Base-by-base conservation (phyloP, 139 green algal genomes). In the Monoraphidium neglectum region DNA sequence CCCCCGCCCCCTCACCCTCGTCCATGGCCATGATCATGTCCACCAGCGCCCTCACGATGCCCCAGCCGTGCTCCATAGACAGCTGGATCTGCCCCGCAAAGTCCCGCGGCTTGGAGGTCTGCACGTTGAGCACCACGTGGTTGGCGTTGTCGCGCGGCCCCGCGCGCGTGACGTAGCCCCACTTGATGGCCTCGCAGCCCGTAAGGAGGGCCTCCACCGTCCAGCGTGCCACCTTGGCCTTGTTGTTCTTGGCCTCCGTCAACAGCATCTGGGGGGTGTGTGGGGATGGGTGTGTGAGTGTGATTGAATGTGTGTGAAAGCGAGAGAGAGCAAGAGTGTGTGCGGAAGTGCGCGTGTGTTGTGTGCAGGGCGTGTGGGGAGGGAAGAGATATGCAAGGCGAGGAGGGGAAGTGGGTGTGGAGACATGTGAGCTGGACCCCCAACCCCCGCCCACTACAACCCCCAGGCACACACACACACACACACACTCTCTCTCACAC, bases 171-270 rank as follows among this genome's bases (percentile, higher is more conserved):
- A 91, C 91, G 72, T 93, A 98, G 40, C 96, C 96, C 18, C 99
- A 84, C 89, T 98, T 98, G 83, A 99, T 94, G 57, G 96, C 82
- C 63, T 99, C 96, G 0, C 89, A 86, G 36, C 94, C 95, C 5
- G 81, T 84, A 24, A 99, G 75, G 61, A 99, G 82, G 16, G 96
- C 96, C n/a, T 89, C 84, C 12, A 89, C 90, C 3, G 95, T 98
- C 96, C 96, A 99, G 84, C 94, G 95, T 53, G 96, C 95, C 53
- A 99, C 85, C 88, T 99, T 99, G 88, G 94, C 94, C 71, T 92
- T 90, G 82, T 99, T 99, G 94, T 99, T 99, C 90, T 97, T n/a
- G n/a, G n/a, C n/a, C n/a, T n/a, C n/a, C n/a, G n/a, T n/a, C n/a
- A n/a, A 96, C 56, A 98, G 80, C 16, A 21, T 21, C 51, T n/a